Evolutionary conservation across 331 rosid species (phyloP).

Genomic region (Arachis monticola): DNA sequence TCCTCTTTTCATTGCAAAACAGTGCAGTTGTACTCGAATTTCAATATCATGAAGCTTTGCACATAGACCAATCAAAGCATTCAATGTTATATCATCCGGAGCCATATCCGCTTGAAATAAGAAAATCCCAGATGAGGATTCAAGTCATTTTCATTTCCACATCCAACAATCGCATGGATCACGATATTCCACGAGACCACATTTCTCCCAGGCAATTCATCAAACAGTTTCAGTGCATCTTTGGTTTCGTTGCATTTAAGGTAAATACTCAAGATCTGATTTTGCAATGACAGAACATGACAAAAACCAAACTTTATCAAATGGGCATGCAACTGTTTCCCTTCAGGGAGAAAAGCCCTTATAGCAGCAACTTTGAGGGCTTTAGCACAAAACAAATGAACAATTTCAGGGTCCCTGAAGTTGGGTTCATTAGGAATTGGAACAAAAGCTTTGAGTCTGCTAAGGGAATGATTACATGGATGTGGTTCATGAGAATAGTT

Average conservation of each 20-base stretch:
- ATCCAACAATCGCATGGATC: conserved; percentile 55
- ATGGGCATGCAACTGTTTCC: conserved; percentile 67
- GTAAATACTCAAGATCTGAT: conserved; percentile 57
- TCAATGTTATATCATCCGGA: conserved; percentile 66
- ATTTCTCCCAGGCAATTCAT: conserved; percentile 66
- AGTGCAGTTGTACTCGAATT: conserved; percentile 68
- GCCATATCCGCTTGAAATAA: conserved; percentile 58
- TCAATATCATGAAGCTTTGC: conserved; percentile 46
- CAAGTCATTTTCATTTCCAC: conserved; percentile 25
- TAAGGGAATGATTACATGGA: conserved; percentile 27
- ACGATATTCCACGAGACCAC: conserved; percentile 72
- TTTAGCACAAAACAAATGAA: conserved; percentile 49
- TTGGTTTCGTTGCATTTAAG: conserved; percentile 48
- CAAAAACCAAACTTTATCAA: conserved; percentile 59
- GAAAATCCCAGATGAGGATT: conserved; percentile 39
- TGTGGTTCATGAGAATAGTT: conserved; percentile 33
- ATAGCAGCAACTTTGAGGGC: conserved; percentile 66
- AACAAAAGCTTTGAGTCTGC: conserved; percentile 42
- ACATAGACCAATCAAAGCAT: conserved; percentile 60
- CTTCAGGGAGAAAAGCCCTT: conserved; percentile 54
- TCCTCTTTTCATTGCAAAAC: conserved; percentile 59
- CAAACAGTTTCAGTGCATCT: conserved; percentile 64
- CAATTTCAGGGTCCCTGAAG: conserved; percentile 41
- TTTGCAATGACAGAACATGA: conserved; percentile 54
- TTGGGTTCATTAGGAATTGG: conserved; percentile 43